Evolutionary conservation across 2,329 filamentous ascomycete genomes (phyloP).

Genomic region (Mycogone perniciosa): DNA sequence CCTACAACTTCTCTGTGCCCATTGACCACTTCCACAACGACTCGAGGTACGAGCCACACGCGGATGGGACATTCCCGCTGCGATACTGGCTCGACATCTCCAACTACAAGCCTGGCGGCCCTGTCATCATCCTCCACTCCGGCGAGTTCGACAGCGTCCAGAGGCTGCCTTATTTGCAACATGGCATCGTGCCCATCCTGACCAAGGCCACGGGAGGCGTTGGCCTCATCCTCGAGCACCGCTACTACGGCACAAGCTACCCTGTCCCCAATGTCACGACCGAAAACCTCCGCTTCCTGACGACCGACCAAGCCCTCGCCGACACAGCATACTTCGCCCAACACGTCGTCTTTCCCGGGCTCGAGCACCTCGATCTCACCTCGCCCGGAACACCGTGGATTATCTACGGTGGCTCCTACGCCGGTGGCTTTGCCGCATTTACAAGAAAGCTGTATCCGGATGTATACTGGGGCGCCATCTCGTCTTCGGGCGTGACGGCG

Average conservation of each 20-base stretch:
- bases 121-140: slow-evolving; percentile 68
- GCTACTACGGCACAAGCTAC: slow-evolving; percentile 77
- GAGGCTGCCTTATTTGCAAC: slow-evolving; percentile 65
- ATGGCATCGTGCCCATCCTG: slow-evolving; percentile 69
- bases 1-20: slow-evolving; percentile 37
- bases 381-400: slow-evolving; percentile 64
- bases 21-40: slow-evolving; percentile 84
- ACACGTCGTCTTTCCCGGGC: slow-evolving; percentile 63
- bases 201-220: slow-evolving; percentile 65
- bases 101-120: slow-evolving; percentile 70
- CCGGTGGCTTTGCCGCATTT: slow-evolving; percentile 72
- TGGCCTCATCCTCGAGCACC: slow-evolving; percentile 76
- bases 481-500: slow-evolving; percentile 71
- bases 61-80: slow-evolving; percentile 58
- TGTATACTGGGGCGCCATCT: slow-evolving; percentile 71
- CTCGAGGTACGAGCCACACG: slow-evolving; percentile 69
- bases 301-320: slow-evolving; percentile 75
- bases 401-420: slow-evolving; percentile 78
- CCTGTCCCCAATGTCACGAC: slow-evolving; percentile 60
- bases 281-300: slow-evolving; percentile 70
- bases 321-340: slow-evolving; percentile 76
- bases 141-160: slow-evolving; percentile 37
- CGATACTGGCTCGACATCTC: slow-evolving; percentile 80
- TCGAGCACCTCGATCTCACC: slow-evolving; percentile 61
- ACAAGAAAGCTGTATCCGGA: slow-evolving; percentile 71